Base-by-base conservation (phyloP, 345 rosid genomes). In the Lepidium aucheri region DNA sequence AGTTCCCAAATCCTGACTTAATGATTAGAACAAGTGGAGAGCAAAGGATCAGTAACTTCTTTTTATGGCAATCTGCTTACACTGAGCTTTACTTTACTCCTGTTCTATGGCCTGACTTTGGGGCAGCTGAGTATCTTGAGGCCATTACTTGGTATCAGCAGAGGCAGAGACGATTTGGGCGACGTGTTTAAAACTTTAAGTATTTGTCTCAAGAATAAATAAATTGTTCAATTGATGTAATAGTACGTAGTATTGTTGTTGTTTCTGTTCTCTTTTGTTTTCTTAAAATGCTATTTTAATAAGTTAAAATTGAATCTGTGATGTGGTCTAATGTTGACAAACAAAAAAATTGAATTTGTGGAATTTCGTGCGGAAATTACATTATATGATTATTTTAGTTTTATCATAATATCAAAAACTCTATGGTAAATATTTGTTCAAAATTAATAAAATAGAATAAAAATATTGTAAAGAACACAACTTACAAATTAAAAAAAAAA, bases 1-100 rank as follows among this genome's bases (percentile, higher is more conserved):
- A 81, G 51, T 79, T 72, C 38, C 91, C 94, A 4, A 76, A 74
- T 43, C 97, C 94, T 2, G 96, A 91, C 67, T 55, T 86, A 8
- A 13, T 88, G 35, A 86, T 91, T 9, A 74, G 93, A 79, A 91
- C 96, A 4, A 88, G 94, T 1, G 87, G 91, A 8, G 97, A 86
- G 63, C 86, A 81, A 12, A 66, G 94, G 61, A 80, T 91, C 46
- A 91, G 96, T 72, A 88, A 88, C 85, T 91, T 88, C 76, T 77
- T 85, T 72, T 22, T 88, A 32, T 91, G 91, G 91, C 94, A 88
- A 34, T 67, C 88, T 51, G 97, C 96, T 18, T 85, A 91, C 63
- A 84, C 94, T 2, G 97, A 91, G 42, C 85, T 91, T 20, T 85
- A 76, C 75, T 86, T 91, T 18, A 63, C 65, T 0, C 72, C 64